phyloP scores from a whole-genome alignment of 1,284 basidiomycete genomes.

The Leccinum griseonigrum region DNA sequence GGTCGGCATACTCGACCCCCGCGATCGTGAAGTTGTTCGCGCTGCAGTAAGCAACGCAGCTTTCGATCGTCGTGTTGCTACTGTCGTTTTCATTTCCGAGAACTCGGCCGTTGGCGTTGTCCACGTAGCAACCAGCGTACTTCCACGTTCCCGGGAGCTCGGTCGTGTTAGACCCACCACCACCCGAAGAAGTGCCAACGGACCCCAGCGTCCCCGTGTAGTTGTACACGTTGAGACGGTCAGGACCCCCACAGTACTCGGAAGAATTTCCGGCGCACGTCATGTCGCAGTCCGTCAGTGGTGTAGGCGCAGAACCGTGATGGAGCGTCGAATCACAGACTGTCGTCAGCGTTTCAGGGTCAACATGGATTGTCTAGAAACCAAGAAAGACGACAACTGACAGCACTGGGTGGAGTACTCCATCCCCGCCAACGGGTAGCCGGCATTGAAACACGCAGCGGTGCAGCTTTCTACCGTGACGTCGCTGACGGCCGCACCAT shows the following conservation, averaged over 20 bases:
- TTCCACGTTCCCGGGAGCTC: slow-evolving; percentile 51
- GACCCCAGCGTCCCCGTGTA: slow-evolving; percentile 7
- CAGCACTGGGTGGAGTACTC: slow-evolving; percentile 42
- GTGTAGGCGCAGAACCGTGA: slow-evolving; percentile 45
- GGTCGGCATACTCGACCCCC: slow-evolving; percentile 41
- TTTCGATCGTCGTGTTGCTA: slow-evolving; percentile 40
- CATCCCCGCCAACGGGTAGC: slow-evolving; percentile 53
- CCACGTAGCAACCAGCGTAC: slow-evolving; percentile 40
- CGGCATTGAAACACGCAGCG: slow-evolving; percentile 54
- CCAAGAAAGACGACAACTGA: slow-evolving; percentile 32
- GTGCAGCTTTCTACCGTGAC: slow-evolving; percentile 21
- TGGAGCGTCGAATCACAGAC: slow-evolving; percentile 52
- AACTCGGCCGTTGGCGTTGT: slow-evolving; percentile 53
- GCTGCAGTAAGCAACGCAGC: slow-evolving; percentile 47
- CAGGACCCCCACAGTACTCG: slow-evolving; percentile 68
- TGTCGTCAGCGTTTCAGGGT: slow-evolving; percentile 21
- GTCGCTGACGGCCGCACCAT: slow-evolving; percentile 34
- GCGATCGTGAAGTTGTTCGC: slow-evolving; percentile 47
- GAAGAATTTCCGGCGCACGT: slow-evolving; percentile 55
- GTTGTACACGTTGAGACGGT: slow-evolving; percentile 33
- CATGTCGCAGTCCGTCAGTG: slow-evolving; percentile 59
- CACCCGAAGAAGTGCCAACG: not conserved
- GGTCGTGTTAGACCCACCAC: slow-evolving; percentile 19
- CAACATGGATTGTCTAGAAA: not conserved
- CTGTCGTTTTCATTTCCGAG: slow-evolving; percentile 36